These are phyloP conservation scores for Cucumis melo DNA, from an alignment of 306 rosid genomes.

Conservation along the genomic window DNA sequence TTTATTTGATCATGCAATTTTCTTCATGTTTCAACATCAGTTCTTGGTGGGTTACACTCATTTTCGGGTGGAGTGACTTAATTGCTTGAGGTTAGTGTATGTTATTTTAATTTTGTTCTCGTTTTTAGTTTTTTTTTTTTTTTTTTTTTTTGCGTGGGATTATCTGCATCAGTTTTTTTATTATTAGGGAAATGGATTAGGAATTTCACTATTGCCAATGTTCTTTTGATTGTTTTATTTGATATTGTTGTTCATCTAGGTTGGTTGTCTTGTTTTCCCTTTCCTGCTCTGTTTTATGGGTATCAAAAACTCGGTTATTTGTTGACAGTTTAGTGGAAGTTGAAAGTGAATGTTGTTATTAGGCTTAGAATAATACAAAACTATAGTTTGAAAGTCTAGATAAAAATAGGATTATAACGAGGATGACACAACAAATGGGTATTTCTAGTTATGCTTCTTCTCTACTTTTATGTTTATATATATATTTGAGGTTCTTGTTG, in stretches of 20 bases:
- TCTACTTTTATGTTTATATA: background rate
- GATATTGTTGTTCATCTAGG: too few species aligned
- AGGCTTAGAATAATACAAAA: constrained; percentile 4
- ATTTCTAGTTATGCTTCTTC: background rate
- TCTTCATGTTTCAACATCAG: background rate
- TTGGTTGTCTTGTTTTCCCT: background rate
- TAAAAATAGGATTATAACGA: background rate
- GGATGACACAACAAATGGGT: background rate
- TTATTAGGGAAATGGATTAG: too few species aligned
- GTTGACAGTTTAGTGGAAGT: background rate
- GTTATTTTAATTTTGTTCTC: background rate
- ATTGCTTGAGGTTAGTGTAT: background rate
- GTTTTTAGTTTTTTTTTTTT: too few species aligned
- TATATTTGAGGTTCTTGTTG: too few species aligned
- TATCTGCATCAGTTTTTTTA: too few species aligned
- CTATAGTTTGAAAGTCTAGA: background rate
- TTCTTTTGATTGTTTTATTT: too few species aligned
- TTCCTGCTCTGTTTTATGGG: background rate
- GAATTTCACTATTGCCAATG: too few species aligned
- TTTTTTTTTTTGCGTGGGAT: too few species aligned
- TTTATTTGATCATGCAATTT: background rate
- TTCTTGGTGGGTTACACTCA: background rate
- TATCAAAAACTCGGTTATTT: background rate
- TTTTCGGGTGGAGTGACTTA: background rate
- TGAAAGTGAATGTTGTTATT: constrained; percentile 5